phyloP scores from a whole-genome alignment of 495 filamentous ascomycete genomes.

The Tuber microsphaerosporum region DNA sequence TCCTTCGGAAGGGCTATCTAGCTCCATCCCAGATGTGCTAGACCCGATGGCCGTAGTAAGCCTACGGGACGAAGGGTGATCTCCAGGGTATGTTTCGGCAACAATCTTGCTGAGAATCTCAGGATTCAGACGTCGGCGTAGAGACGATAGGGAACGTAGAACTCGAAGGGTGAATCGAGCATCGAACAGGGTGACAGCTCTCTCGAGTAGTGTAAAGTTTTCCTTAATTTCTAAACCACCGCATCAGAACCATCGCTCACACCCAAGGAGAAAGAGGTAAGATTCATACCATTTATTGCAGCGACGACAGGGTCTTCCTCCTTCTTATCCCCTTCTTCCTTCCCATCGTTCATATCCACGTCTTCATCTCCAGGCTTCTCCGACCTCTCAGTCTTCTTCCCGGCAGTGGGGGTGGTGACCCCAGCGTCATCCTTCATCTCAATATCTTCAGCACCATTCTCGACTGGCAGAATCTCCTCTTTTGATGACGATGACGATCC shows the following conservation, averaged over 20 bases:
- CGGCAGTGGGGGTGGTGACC: constrained; percentile 47
- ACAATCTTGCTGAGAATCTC: constrained; percentile 75
- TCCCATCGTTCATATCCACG: constrained; percentile 63
- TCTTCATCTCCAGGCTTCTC: constrained; percentile 68
- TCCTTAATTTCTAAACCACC: constrained; percentile 69
- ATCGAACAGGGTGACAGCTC: constrained; percentile 88
- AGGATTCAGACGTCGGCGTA: constrained; percentile 80
- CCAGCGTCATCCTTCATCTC: constrained; percentile 74
- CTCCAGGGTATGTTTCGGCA: constrained; percentile 65
- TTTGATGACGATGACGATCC: constrained; percentile 20
- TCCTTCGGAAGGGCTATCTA: constrained; percentile 54
- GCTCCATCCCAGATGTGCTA: constrained; percentile 64
- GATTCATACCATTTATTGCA: constrained; percentile 32
- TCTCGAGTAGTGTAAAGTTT: constrained; percentile 85
- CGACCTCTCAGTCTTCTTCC: constrained; percentile 50
- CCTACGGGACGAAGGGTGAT: constrained; percentile 58
- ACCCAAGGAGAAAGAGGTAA: constrained; percentile 4
- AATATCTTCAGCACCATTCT: constrained; percentile 58
- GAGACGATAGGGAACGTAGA: constrained; percentile 85
- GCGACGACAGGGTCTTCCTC: constrained; percentile 59
- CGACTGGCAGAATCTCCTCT: constrained; percentile 29
- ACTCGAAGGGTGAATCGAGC: constrained; percentile 88
- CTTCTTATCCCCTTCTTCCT: constrained; percentile 44
- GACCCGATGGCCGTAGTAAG: constrained; percentile 62
- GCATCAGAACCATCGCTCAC: constrained; percentile 19